These are phyloP conservation scores for Phaseolus lunatus DNA, from an alignment of 306 rosid genomes.

Conservation along the genomic window DNA sequence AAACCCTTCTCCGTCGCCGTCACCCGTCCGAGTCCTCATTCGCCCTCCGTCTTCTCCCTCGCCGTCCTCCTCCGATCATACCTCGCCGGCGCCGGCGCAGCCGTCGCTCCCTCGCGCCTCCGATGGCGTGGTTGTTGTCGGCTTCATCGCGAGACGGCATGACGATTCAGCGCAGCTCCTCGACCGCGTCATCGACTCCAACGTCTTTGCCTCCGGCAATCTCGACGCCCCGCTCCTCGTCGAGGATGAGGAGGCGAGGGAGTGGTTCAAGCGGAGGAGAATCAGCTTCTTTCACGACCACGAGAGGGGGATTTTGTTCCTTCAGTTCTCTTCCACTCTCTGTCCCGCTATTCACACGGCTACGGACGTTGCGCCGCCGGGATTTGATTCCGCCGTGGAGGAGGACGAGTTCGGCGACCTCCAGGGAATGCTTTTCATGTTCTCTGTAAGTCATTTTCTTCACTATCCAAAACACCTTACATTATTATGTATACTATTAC, in stretches of 20 bases:
- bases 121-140: slow-evolving; percentile 81
- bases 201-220: slow-evolving; percentile 79
- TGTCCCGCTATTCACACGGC: slow-evolving; percentile 45
- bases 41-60: slow-evolving; percentile 76
- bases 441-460: slow-evolving; percentile 68
- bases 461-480: background rate
- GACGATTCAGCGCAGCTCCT: slow-evolving; percentile 68
- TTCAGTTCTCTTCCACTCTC: slow-evolving; percentile 58
- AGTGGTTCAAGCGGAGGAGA: slow-evolving; percentile 76
- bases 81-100: slow-evolving; percentile 19
- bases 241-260: slow-evolving; percentile 61
- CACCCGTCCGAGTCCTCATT: slow-evolving; percentile 72
- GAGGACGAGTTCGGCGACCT: slow-evolving; percentile 78
- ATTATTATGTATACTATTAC: background rate
- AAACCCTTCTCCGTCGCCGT: slow-evolving; percentile 44
- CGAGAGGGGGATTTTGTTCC: slow-evolving; percentile 70
- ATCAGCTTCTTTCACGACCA: slow-evolving; percentile 72
- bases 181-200: slow-evolving; percentile 80
- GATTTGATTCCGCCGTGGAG: slow-evolving; percentile 63
- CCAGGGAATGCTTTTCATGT: slow-evolving; percentile 92
- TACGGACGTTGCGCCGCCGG: slow-evolving; percentile 44
- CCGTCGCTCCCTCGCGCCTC: slow-evolving; percentile 53
- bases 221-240: slow-evolving; percentile 55
- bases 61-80: slow-evolving; percentile 55
- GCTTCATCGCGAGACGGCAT: slow-evolving; percentile 67